These are phyloP conservation scores for Spathaspora arborariae DNA, from an alignment of 805 yeast species.

Conservation along the genomic window DNA sequence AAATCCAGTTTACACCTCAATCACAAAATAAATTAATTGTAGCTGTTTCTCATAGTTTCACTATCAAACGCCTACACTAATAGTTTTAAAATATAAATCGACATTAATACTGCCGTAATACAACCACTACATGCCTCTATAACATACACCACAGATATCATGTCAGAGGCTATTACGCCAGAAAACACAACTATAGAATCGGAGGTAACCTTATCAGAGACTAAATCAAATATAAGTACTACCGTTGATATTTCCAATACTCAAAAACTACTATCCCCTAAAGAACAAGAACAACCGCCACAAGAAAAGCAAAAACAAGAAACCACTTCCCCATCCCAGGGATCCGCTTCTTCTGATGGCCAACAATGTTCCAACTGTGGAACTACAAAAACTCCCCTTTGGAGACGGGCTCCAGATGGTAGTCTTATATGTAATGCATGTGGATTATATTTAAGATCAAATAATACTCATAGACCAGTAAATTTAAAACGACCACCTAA, in stretches of 20 bases:
- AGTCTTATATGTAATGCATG: conserved; percentile 57
- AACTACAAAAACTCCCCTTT: conserved; percentile 53
- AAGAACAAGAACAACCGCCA: neutral
- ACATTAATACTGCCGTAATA: neutral
- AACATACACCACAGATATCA: neutral
- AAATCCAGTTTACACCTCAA: neutral
- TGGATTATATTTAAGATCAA: conserved; percentile 55
- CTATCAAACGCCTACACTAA: neutral
- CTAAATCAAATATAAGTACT: neutral
- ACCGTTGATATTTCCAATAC: neutral
- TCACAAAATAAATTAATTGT: neutral
- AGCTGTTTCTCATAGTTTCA: neutral
- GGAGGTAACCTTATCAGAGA: neutral
- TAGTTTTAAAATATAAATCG: neutral
- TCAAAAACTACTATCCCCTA: neutral
- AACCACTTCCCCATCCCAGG: neutral
- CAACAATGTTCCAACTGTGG: conserved; percentile 54
- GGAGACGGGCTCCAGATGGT: conserved; percentile 59
- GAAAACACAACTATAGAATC: neutral
- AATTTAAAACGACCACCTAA: conserved; percentile 58
- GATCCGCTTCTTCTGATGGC: conserved; percentile 18
- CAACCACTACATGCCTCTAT: neutral
- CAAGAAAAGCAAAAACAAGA: conserved; percentile 1
- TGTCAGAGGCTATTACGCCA: neutral
- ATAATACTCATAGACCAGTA: conserved; percentile 63